phyloP scores from a whole-genome alignment of 257 asterid genomes.

The Galeopsis tetrahit region DNA sequence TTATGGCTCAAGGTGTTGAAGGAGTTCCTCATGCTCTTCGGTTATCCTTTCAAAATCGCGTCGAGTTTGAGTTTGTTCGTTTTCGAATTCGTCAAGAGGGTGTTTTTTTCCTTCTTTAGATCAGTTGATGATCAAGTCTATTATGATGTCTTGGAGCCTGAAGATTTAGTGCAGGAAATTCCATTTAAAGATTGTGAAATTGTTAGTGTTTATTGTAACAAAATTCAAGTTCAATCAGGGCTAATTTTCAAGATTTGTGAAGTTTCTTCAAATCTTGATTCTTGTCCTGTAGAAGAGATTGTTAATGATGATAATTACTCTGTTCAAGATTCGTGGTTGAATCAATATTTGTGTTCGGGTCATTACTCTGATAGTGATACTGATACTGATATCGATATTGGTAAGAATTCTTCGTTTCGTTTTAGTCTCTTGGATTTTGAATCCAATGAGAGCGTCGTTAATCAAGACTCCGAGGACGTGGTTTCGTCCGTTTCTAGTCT shows the following conservation, averaged over 20 bases:
- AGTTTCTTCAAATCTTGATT: neutral
- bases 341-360: constrained; percentile 42
- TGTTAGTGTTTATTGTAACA: neutral
- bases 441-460: neutral
- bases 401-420: neutral
- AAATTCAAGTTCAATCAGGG: too few species aligned
- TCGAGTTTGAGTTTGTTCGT: constrained; percentile 12
- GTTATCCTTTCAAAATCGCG: constrained; percentile 27
- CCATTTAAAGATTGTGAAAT: neutral
- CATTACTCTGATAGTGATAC: constrained; percentile 15
- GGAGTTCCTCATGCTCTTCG: constrained; percentile 15
- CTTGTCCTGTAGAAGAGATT: neutral
- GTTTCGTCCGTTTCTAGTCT: neutral
- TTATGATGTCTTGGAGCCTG: constrained; percentile 32
- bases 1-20: constrained; percentile 44
- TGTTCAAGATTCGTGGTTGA: constrained; percentile 39
- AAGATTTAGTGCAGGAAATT: neutral
- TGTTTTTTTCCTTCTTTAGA: constrained; percentile 5
- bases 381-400: neutral
- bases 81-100: constrained; percentile 17
- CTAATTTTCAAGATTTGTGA: too few species aligned
- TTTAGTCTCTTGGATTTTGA: neutral
- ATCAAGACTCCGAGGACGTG: neutral
- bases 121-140: constrained; percentile 22
- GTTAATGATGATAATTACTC: neutral